Base-by-base conservation (phyloP, 352 stramenopile genomes). In the Phytopythium boreale region DNA sequence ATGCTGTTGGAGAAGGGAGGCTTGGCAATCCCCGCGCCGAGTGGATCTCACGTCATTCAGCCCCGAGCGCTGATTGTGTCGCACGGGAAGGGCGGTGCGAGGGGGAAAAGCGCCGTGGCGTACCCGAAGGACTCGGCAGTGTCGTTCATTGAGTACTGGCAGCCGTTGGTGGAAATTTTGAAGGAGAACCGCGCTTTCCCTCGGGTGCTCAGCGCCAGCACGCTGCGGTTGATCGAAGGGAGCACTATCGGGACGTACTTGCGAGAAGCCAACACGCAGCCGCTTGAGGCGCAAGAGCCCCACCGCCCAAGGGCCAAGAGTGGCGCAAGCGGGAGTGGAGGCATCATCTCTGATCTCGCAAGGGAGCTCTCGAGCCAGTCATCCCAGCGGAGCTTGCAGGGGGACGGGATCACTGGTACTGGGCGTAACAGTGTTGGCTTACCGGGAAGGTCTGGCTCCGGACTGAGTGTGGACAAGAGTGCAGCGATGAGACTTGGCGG, bases 1-100 rank as follows among this genome's bases (percentile, higher is more conserved):
- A 62, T 95, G 39, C 58, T 92, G 49, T 57, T 93, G 47, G 75
- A 89, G 51, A 89, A 85, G 52, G 76, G 72, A 27, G 86, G 86
- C 1, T 49, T 92, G 50, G 68, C 69, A 24, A 67, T 71, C 4
- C 63, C 77, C 11, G 78, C 80, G 19, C 82, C 82, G 24, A 61
- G 68, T 49, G 84, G 82, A 14, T 71, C 72, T 7, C 57, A 65
- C 10, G 80, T 94, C 20, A 63, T 92, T 17, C 86, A 95, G n/a
- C 86, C 86, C 17, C 72, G 74, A 58, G 74, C 69, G 61, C 67
- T 90, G 55, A 77, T 82, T 61, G 29, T 67, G 59, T 59, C 66
- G 52, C 24, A 67, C 41, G 61, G 59, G 66, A 74, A 60, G 37
- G 80, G 74, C 14, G 80, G 71, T 37, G 63, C 58, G 26, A 60